Conservation (phyloP, 495 filamentous ascomycete species). For the Penicillium tannophilum region DNA sequence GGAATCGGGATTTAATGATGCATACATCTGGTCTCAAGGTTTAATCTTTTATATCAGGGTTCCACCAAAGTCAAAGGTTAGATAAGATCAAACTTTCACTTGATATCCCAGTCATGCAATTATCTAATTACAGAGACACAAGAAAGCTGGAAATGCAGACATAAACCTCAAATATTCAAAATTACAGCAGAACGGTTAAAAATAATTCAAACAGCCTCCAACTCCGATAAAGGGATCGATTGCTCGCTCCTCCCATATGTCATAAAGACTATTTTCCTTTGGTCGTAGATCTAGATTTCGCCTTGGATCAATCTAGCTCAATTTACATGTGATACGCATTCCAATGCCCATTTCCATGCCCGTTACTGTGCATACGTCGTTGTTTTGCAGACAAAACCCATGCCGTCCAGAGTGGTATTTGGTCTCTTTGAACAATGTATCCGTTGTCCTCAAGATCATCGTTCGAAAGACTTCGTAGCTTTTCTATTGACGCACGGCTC, state of each 20-base stretch:
- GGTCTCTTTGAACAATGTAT: slow-evolving; percentile 46
- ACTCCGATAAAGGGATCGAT: slow-evolving; percentile 5
- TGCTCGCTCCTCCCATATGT: neutral
- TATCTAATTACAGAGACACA: neutral
- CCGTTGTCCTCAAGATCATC: slow-evolving; percentile 64
- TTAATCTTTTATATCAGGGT: neutral
- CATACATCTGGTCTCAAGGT: neutral
- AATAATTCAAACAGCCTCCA: slow-evolving; percentile 18
- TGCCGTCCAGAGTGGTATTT: slow-evolving; percentile 64
- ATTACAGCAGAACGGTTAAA: neutral
- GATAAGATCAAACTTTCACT: neutral
- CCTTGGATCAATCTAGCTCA: neutral
- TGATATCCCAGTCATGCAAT: neutral
- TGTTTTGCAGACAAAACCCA: slow-evolving; percentile 55
- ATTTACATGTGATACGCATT: slow-evolving; percentile 4
- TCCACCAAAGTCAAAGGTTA: neutral
- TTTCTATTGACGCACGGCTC: slow-evolving; percentile 25
- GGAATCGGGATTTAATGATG: too few relatives aligned
- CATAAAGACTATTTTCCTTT: neutral
- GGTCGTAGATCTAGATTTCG: neutral
- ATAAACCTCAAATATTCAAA: neutral
- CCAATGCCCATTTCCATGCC: slow-evolving; percentile 5
- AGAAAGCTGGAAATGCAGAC: neutral
- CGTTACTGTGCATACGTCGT: neutral
- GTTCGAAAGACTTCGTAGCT: slow-evolving; percentile 29